Conservation (phyloP, 805 yeast species). For the Starmerella stellata region DNA sequence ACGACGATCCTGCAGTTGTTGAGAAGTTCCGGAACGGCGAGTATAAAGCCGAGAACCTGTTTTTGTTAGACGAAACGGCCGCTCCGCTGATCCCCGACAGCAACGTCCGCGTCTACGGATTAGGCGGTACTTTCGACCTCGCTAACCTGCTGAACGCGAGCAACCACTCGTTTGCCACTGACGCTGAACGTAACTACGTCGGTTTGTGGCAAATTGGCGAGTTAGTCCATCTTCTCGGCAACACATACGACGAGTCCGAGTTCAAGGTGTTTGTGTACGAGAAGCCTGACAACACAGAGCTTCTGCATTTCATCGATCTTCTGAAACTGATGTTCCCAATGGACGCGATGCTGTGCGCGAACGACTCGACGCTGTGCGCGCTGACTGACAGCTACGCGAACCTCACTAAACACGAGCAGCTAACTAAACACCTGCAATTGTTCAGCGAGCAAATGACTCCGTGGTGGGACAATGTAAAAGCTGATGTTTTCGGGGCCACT, state of each 20-base stretch:
- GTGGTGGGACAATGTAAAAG: not conserved
- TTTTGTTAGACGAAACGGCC: constrained; percentile 38
- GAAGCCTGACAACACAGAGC: not conserved
- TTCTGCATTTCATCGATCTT: not conserved
- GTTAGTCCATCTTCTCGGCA: constrained; percentile 33
- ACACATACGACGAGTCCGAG: constrained; percentile 26
- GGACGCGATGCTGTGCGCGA: not conserved
- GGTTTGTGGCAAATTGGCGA: constrained; percentile 43
- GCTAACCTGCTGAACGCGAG: constrained; percentile 55
- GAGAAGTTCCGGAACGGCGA: constrained; percentile 41
- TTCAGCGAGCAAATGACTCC: not conserved
- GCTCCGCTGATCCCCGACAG: constrained; percentile 22
- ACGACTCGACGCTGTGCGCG: too few relatives aligned
- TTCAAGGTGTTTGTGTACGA: constrained; percentile 36
- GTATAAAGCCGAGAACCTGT: constrained; percentile 37
- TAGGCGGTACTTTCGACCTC: constrained; percentile 54
- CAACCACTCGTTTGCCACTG: constrained; percentile 22
- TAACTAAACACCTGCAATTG: too few relatives aligned
- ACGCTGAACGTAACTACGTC: not conserved
- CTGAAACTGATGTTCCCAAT: not conserved
- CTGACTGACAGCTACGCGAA: too few relatives aligned
- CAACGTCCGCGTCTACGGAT: constrained; percentile 41
- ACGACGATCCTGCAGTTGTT: constrained; percentile 53
- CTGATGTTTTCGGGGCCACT: constrained; percentile 23
- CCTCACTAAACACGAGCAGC: too few relatives aligned